Percentiles rank a stretch among this genome's conserved stretches.
These are phyloP conservation scores for Syzygium syzygioides DNA, from an alignment of 441 rosid species.

Conservation along the genomic window DNA sequence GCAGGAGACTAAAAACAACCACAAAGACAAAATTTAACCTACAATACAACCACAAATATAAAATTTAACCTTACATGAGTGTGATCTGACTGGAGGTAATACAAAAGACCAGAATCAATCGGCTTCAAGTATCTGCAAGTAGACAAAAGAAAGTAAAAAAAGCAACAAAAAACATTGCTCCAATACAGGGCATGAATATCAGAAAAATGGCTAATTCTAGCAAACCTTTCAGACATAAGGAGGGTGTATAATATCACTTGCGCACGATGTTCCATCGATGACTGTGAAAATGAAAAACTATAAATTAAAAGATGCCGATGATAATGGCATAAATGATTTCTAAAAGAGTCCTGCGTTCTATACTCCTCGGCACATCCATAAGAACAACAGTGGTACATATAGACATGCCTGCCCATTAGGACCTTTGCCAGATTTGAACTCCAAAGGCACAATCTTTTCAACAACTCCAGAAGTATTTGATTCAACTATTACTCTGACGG, in stretches of 20 bases:
- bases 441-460: conserved; percentile 80
- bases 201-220: conserved; percentile 10
- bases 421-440: conserved; percentile 92
- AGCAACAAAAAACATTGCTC: background rate
- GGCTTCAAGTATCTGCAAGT: conserved; percentile 60
- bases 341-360: background rate
- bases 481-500: conserved; percentile 62
- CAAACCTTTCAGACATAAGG: conserved; percentile 97
- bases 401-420: conserved; percentile 73
- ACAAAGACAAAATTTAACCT: conserved; percentile 6
- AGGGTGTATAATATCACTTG: conserved; percentile 97
- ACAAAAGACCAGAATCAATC: conserved; percentile 84
- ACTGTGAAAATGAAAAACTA: conserved; percentile 38
- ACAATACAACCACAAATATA: background rate
- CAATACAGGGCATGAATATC: background rate
- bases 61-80: conserved; percentile 53
- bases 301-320: background rate
- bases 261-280: conserved; percentile 87
- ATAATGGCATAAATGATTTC: conserved; percentile 5
- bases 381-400: background rate
- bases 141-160: conserved; percentile 11
- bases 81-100: conserved; percentile 83
- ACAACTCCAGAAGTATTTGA: conserved; percentile 33
- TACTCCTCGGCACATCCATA: background rate
- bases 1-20: conserved; percentile 11